Evolutionary conservation across 2,329 filamentous ascomycete genomes (phyloP).

Genomic region (Fusarium decemcellulare): DNA sequence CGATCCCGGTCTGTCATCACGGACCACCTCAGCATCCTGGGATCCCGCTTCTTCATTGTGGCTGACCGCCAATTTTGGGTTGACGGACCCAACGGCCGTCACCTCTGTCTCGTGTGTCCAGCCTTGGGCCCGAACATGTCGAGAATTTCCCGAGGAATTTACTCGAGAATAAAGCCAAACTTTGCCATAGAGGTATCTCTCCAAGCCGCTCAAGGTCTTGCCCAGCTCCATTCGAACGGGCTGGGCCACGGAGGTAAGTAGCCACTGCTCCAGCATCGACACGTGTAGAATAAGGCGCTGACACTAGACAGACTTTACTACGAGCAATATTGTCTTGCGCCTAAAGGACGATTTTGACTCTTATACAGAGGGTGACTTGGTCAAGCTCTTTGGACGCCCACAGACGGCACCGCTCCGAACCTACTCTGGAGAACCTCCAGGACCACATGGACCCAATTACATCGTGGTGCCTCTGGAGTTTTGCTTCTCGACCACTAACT

Average conservation of each 20-base stretch:
- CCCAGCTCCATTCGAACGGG: conserved; percentile 35
- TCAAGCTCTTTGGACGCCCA: conserved; percentile 29
- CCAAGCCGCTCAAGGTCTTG: conserved; percentile 37
- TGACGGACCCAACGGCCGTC: conserved; percentile 45
- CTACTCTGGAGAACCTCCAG: conserved; percentile 29
- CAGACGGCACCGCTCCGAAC: conserved; percentile 22
- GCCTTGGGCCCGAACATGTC: conserved; percentile 39
- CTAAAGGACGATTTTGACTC: conserved; percentile 8
- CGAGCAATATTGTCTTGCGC: conserved; percentile 36
- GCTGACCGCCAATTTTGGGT: conserved; percentile 6
- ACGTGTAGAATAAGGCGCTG: not conserved
- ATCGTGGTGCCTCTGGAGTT: conserved; percentile 40
- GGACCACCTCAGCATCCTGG: conserved; percentile 2
- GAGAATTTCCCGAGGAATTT: conserved; percentile 22
- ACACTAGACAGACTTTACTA: conserved; percentile 30
- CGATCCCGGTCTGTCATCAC: not conserved
- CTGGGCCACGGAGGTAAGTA: conserved; percentile 47
- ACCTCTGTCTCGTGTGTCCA: conserved; percentile 46
- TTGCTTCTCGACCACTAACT: conserved; percentile 20
- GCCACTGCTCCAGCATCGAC: too few species aligned
- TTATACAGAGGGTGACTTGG: conserved; percentile 20
- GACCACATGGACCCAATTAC: conserved; percentile 41
- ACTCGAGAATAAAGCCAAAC: conserved; percentile 31
- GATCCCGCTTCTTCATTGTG: conserved; percentile 17
- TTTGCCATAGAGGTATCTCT: conserved; percentile 18